Percentiles rank a stretch among this genome's conserved stretches.
These are phyloP conservation scores for Stropharia rugosoannulata DNA, from an alignment of 768 basidiomycete genomes.

Conservation along the genomic window DNA sequence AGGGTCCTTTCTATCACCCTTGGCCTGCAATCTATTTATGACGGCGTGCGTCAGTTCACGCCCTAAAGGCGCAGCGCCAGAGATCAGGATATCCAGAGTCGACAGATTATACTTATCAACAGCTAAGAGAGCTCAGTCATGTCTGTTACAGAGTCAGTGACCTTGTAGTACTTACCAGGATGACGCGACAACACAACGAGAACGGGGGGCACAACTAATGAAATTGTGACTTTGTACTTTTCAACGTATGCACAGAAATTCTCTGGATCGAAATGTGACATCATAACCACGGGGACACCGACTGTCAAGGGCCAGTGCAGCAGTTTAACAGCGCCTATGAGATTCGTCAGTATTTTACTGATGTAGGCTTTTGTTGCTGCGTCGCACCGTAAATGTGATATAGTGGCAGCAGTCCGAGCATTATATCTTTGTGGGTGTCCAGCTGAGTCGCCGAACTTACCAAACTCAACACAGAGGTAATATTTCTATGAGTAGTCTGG, in stretches of 20 bases:
- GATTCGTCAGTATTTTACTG: not conserved
- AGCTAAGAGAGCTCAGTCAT: slow-evolving; percentile 31
- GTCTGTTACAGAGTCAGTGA: not conserved
- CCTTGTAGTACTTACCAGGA: slow-evolving; percentile 44
- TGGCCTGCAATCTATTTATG: slow-evolving; percentile 31
- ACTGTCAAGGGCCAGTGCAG: slow-evolving; percentile 53
- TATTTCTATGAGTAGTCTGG: slow-evolving; percentile 68
- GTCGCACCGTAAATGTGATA: slow-evolving; percentile 43
- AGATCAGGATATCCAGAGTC: slow-evolving; percentile 55
- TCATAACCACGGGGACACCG: slow-evolving; percentile 54
- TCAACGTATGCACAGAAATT: slow-evolving; percentile 66
- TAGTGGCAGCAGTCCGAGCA: slow-evolving; percentile 67
- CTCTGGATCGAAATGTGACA: slow-evolving; percentile 70
- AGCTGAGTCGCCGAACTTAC: slow-evolving; percentile 40
- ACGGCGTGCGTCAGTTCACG: slow-evolving; percentile 55
- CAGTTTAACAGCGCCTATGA: slow-evolving; percentile 58
- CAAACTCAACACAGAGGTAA: slow-evolving; percentile 58
- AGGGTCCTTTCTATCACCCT: slow-evolving; percentile 38
- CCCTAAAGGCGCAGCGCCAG: slow-evolving; percentile 82
- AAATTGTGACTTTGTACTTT: slow-evolving; percentile 56
- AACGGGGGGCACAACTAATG: slow-evolving; percentile 81
- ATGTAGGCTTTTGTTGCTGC: not conserved
- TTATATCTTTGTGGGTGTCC: slow-evolving; percentile 39
- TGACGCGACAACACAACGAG: slow-evolving; percentile 72
- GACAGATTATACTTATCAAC: slow-evolving; percentile 68